phyloP scores from a whole-genome alignment of 2,329 filamentous ascomycete species.

The Alternaria longipes region DNA sequence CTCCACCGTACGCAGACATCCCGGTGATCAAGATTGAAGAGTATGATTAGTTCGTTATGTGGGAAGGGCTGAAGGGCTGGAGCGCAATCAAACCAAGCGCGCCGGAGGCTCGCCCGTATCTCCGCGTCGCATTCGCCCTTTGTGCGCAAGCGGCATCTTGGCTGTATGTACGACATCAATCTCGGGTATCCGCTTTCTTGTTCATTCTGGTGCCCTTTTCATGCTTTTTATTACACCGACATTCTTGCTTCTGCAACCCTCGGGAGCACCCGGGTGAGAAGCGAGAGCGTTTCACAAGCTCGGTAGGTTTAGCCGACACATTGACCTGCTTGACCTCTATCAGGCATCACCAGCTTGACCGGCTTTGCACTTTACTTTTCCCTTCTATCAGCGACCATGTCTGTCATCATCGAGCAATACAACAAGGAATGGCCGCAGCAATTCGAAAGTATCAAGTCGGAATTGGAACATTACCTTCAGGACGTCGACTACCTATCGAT shows the following conservation, averaged over 20 bases:
- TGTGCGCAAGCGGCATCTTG: slow-evolving; percentile 9
- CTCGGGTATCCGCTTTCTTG: slow-evolving; percentile 3
- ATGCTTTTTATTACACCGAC: slow-evolving; percentile 7
- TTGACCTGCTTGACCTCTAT: slow-evolving; percentile 3
- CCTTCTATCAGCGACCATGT: slow-evolving; percentile 21
- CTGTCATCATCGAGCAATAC: slow-evolving; percentile 39
- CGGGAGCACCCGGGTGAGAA: slow-evolving; percentile 10
- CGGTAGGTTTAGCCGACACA: slow-evolving; percentile 16
- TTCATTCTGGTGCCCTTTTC: neutral
- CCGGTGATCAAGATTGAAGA: slow-evolving; percentile 34
- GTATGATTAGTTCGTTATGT: slow-evolving; percentile 26
- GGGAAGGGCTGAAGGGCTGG: slow-evolving; percentile 9
- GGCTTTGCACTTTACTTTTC: neutral
- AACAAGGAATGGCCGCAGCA: slow-evolving; percentile 40
- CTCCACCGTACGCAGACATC: slow-evolving; percentile 32
- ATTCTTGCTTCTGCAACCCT: slow-evolving; percentile 5
- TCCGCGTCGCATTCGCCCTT: slow-evolving; percentile 12
- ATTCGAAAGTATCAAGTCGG: slow-evolving; percentile 32
- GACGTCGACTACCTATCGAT: slow-evolving; percentile 33
- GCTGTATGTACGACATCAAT: slow-evolving; percentile 15
- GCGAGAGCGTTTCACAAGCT: slow-evolving; percentile 5
- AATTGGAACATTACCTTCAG: slow-evolving; percentile 27
- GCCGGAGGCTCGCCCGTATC: slow-evolving; percentile 16
- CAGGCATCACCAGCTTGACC: neutral
- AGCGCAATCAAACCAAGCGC: slow-evolving; percentile 19